phyloP scores from a whole-genome alignment of 1,284 basidiomycete species.

The Veloporphyrellus conicus region DNA sequence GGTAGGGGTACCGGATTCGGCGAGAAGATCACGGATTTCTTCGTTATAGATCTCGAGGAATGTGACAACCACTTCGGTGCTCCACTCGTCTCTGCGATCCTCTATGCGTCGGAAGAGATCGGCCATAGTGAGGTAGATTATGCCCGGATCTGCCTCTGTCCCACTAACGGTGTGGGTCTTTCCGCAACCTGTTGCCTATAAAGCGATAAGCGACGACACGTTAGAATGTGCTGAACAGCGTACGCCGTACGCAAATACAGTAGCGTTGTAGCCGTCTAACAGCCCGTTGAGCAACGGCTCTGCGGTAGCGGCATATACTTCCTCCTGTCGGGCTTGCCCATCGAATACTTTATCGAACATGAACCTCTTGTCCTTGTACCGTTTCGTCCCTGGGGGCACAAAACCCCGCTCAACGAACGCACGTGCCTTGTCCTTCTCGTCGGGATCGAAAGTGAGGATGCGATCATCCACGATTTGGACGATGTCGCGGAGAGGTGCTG shows the following conservation, averaged over 20 bases:
- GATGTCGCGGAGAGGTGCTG: slow-evolving; percentile 64
- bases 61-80: slow-evolving; percentile 82
- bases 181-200: slow-evolving; percentile 92
- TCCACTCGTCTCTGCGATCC: slow-evolving; percentile 76
- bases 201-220: slow-evolving; percentile 15
- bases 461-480: slow-evolving; percentile 80
- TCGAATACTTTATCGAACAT: slow-evolving; percentile 93
- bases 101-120: slow-evolving; percentile 89
- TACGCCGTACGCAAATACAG: slow-evolving; percentile 96
- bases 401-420: slow-evolving; percentile 79
- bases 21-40: slow-evolving; percentile 91
- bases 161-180: slow-evolving; percentile 98
- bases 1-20: slow-evolving; percentile 60
- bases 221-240: slow-evolving; percentile 34
- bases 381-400: slow-evolving; percentile 76
- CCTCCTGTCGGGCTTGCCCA: slow-evolving; percentile 72
- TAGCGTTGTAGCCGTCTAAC: slow-evolving; percentile 93
- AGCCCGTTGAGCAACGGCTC: slow-evolving; percentile 79
- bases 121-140: slow-evolving; percentile 95
- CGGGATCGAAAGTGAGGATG: slow-evolving; percentile 92
- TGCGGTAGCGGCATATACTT: slow-evolving; percentile 82
- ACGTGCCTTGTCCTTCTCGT: slow-evolving; percentile 73
- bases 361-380: slow-evolving; percentile 91
- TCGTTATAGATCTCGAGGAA: slow-evolving; percentile 99
- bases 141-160: slow-evolving; percentile 78